Conservation (phyloP, 129 eudicot genomes). For the Kitagawia praeruptora region DNA sequence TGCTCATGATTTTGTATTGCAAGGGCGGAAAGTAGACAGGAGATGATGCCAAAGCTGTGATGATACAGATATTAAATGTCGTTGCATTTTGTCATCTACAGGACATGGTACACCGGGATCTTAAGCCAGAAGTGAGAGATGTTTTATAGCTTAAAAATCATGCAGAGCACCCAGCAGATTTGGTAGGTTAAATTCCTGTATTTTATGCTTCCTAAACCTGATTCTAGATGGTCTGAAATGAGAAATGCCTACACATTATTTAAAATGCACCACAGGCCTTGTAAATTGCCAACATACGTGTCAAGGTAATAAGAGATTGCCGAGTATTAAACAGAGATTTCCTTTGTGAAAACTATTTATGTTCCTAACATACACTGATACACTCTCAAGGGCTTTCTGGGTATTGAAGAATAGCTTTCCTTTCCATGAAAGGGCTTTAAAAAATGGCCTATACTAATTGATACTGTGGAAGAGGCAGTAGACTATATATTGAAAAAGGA, state of each 20-base stretch:
- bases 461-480: conserved; percentile 64
- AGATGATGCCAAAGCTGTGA: too few species aligned
- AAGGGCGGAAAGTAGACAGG: too few species aligned
- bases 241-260: not conserved
- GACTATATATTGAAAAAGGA: conserved; percentile 50
- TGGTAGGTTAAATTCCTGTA: conserved; percentile 27
- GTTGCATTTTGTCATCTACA: too few species aligned
- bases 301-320: not conserved
- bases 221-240: not conserved
- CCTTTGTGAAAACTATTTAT: not conserved
- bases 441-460: conserved; percentile 15
- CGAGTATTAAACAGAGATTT: not conserved
- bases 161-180: conserved; percentile 43
- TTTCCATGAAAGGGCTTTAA: not conserved
- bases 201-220: not conserved
- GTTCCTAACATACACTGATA: not conserved
- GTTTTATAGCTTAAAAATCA: too few species aligned
- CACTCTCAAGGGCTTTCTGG: not conserved
- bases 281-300: not conserved
- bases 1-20: too few species aligned
- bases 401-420: not conserved
- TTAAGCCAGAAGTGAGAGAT: too few species aligned
- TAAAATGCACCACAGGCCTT: not conserved
- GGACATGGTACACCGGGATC: too few species aligned
- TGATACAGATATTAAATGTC: too few species aligned